Evolutionary conservation across 83 land plant genomes (phyloP).

Genomic region (Picea abies): DNA sequence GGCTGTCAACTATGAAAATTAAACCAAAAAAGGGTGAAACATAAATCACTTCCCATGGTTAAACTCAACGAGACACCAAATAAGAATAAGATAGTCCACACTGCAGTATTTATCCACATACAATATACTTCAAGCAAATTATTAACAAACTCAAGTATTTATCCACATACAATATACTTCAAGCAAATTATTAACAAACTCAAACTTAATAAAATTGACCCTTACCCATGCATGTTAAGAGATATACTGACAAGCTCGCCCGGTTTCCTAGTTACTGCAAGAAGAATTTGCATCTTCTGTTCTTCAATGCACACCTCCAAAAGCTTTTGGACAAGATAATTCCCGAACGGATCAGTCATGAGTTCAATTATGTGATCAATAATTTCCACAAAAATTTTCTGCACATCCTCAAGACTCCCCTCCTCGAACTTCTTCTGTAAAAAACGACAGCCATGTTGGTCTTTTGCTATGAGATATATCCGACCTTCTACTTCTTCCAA

Average conservation of each 20-base stretch:
- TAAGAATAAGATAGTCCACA: too few relatives aligned
- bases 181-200: too few relatives aligned
- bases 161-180: too few relatives aligned
- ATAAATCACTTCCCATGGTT: too few relatives aligned
- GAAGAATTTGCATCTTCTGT: slow-evolving; percentile 45
- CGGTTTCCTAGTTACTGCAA: slow-evolving; percentile 28
- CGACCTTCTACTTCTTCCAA: slow-evolving; percentile 38
- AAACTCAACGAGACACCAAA: too few relatives aligned
- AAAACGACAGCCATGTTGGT: slow-evolving; percentile 62
- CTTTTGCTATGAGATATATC: slow-evolving; percentile 51
- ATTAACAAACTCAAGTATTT: too few relatives aligned
- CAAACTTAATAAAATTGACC: background rate
- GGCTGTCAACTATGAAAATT: too few relatives aligned
- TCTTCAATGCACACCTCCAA: slow-evolving; percentile 64
- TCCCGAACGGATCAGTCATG: slow-evolving; percentile 65
- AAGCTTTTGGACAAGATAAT: slow-evolving; percentile 70
- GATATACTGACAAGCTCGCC: slow-evolving; percentile 50
- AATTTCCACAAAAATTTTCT: slow-evolving; percentile 48
- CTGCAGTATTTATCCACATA: too few relatives aligned
- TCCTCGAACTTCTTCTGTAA: slow-evolving; percentile 50
- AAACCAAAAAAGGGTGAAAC: too few relatives aligned
- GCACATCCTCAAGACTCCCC: slow-evolving; percentile 30
- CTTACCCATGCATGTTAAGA: slow-evolving; percentile 65
- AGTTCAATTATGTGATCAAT: slow-evolving; percentile 59
- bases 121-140: too few relatives aligned